Evolutionary conservation across 2,329 filamentous ascomycete species (phyloP).

Genomic region (Sporothrix schenckii): DNA sequence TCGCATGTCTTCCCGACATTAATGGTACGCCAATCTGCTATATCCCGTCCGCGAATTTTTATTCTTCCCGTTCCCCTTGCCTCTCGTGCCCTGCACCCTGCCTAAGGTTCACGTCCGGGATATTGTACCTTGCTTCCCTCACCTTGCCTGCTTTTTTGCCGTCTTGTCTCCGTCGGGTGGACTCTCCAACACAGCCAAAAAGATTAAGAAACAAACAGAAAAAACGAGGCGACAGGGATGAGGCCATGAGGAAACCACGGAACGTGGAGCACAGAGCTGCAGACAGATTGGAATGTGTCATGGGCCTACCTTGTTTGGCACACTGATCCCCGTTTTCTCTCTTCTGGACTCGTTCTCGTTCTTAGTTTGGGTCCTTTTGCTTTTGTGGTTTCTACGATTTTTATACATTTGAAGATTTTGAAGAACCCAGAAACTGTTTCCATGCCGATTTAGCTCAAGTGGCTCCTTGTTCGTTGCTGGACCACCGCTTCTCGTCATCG

Average conservation of each 20-base stretch:
- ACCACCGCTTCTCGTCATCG: neutral
- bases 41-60: neutral
- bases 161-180: neutral
- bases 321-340: constrained; percentile 13
- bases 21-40: constrained; percentile 17
- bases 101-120: constrained; percentile 1
- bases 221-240: constrained; percentile 28
- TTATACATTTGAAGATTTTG: neutral
- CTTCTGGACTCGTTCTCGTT: constrained; percentile 2
- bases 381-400: too few relatives aligned
- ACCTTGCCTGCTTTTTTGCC: neutral
- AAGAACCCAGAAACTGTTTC: neutral
- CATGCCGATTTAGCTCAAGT: neutral
- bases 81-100: constrained; percentile 7
- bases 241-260: constrained; percentile 8
- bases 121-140: constrained; percentile 10
- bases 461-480: constrained; percentile 6
- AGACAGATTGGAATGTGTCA: constrained; percentile 28
- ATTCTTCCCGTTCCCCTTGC: constrained; percentile 11
- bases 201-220: neutral
- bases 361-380: neutral
- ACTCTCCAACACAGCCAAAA: neutral
- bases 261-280: constrained; percentile 3
- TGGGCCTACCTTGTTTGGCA: constrained; percentile 15
- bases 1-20: constrained; percentile 25